Percentiles rank a stretch among this genome's conserved stretches.
Conservation (phyloP, 2,329 filamentous ascomycete genomes). For the Leptographium flavum region DNA sequence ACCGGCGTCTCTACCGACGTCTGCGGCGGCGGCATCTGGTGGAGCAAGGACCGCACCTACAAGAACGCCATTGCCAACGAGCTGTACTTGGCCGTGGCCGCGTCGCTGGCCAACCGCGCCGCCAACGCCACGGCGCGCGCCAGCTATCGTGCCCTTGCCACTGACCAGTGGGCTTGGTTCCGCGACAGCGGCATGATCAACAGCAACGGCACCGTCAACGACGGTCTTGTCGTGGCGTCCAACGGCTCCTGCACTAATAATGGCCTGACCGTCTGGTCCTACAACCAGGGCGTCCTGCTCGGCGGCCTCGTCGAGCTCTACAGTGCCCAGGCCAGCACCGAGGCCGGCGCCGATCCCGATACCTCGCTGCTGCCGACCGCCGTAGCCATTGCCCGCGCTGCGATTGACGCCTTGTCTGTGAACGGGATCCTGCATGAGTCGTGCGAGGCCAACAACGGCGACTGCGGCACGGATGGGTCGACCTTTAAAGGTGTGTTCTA, state of each 20-base stretch:
- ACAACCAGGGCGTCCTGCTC: constrained; percentile 43
- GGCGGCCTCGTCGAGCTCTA: constrained; percentile 35
- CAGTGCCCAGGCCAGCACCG: constrained; percentile 22
- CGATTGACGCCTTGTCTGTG: constrained; percentile 28
- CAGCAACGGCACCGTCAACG: constrained; percentile 32
- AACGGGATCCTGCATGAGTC: constrained; percentile 36
- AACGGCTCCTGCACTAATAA: constrained; percentile 33
- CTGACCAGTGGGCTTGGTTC: constrained; percentile 38
- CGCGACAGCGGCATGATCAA: constrained; percentile 35
- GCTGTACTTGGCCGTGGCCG: constrained; percentile 36
- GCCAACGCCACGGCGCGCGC: constrained; percentile 18
- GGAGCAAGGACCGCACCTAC: constrained; percentile 35
- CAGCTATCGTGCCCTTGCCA: constrained; percentile 31
- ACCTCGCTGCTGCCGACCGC: constrained; percentile 26
- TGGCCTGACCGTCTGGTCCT: constrained; percentile 30
- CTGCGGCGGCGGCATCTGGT: constrained; percentile 41
- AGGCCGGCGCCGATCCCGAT: no score
- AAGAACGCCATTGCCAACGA: constrained; percentile 44
- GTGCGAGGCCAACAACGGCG: constrained; percentile 29
- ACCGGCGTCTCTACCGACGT: constrained; percentile 24
- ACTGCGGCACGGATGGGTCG: constrained; percentile 33
- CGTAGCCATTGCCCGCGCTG: constrained; percentile 33
- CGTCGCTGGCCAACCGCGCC: constrained; percentile 34
- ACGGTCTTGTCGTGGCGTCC: constrained; percentile 30
- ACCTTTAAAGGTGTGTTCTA: constrained; percentile 45